Conservation (phyloP, 2,329 filamentous ascomycete species). For the Myrmaecium sp. region DNA sequence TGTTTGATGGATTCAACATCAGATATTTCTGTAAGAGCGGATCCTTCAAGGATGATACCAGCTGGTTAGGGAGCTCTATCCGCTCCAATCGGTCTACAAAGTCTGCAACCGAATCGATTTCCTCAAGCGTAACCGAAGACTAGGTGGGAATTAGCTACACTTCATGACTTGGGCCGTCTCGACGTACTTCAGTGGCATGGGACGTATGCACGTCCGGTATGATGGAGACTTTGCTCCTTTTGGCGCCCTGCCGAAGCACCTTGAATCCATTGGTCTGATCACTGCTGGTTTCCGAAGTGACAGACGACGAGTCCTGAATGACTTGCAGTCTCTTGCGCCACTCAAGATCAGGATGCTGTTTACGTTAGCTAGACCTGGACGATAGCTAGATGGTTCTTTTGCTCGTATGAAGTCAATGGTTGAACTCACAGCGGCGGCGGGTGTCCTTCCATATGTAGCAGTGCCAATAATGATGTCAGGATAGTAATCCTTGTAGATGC, state of each 20-base stretch:
- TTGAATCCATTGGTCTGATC: slow-evolving; percentile 41
- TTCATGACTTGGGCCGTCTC: neutral
- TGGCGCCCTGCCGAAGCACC: slow-evolving; percentile 37
- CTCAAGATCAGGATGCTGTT: slow-evolving; percentile 50
- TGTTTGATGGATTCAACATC: slow-evolving; percentile 29
- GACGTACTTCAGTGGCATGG: slow-evolving; percentile 42
- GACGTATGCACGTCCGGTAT: slow-evolving; percentile 57
- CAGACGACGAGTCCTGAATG: slow-evolving; percentile 42
- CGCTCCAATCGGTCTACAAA: slow-evolving; percentile 60
- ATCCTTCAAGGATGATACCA: slow-evolving; percentile 60
- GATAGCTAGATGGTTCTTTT: slow-evolving; percentile 1
- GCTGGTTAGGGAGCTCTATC: slow-evolving; percentile 66
- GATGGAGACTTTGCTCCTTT: slow-evolving; percentile 31
- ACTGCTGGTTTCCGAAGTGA: slow-evolving; percentile 22
- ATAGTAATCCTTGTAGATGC: slow-evolving; percentile 82
- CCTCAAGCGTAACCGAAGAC: slow-evolving; percentile 43
- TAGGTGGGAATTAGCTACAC: slow-evolving; percentile 5
- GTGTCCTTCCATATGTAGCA: slow-evolving; percentile 28
- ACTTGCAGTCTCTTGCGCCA: slow-evolving; percentile 54
- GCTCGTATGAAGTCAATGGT: neutral
- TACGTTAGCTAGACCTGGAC: slow-evolving; percentile 8
- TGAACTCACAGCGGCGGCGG: slow-evolving; percentile 20
- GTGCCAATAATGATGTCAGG: slow-evolving; percentile 73
- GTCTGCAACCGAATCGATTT: slow-evolving; percentile 52
- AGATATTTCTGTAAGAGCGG: slow-evolving; percentile 62